Percentiles rank a stretch among this genome's conserved stretches.
Evolutionary conservation across 495 filamentous ascomycete species (phyloP).

Genomic region (Daldinia grandis): DNA sequence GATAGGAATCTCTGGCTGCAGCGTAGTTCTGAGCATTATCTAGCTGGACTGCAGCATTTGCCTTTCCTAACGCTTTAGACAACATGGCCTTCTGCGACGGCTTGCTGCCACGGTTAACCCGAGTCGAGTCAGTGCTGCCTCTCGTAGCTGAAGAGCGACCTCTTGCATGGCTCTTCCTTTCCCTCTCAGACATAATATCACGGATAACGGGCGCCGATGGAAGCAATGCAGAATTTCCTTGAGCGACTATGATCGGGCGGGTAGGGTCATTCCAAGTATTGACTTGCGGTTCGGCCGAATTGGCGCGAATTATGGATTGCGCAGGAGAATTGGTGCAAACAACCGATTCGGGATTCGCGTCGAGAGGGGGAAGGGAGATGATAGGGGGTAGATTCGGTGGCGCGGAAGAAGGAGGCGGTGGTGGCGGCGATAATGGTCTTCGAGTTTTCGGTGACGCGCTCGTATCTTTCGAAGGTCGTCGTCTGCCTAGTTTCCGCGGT

Average conservation of each 20-base stretch:
- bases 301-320: conserved; percentile 31
- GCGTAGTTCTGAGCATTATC: conserved; percentile 96
- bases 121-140: conserved; percentile 52
- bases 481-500: conserved; percentile 35
- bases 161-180: conserved; percentile 56
- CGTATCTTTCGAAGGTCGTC: conserved; percentile 31
- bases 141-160: conserved; percentile 57
- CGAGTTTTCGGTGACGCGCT: conserved; percentile 35
- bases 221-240: conserved; percentile 30
- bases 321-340: conserved; percentile 21
- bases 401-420: conserved; percentile 47
- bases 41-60: conserved; percentile 91
- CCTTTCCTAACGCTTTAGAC: conserved; percentile 90
- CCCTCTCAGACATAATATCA: conserved; percentile 41
- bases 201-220: conserved; percentile 38
- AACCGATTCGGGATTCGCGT: conserved; percentile 35
- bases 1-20: conserved; percentile 90
- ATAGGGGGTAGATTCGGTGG: conserved; percentile 46
- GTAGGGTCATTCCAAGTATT: conserved; percentile 34
- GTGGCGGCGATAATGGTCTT: conserved; percentile 38
- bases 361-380: conserved; percentile 40
- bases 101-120: conserved; percentile 49
- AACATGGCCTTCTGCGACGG: conserved; percentile 93
- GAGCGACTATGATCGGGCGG: conserved; percentile 20
- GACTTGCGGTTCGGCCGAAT: conserved; percentile 33